A percentile compares a stretch with the other conserved stretches of the same genome.
Conservation (phyloP, 1,284 basidiomycete genomes). For the Peniophora sp. region DNA sequence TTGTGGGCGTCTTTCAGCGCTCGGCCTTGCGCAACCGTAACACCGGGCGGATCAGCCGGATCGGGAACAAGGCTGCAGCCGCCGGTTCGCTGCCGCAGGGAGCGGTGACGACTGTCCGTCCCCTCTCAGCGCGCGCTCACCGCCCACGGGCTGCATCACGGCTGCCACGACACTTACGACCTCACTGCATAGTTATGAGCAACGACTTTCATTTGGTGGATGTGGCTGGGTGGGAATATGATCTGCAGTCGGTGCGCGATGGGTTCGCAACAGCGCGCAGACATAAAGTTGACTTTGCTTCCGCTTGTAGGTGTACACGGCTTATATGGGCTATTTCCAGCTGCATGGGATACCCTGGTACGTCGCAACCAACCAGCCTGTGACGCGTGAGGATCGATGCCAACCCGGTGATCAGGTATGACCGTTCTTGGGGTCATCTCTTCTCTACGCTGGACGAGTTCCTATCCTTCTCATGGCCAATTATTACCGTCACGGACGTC, state of each 20-base stretch:
- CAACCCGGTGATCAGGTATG: constrained; percentile 43
- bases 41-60: too few species aligned
- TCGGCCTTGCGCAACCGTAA: too few species aligned
- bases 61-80: too few species aligned
- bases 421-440: constrained; percentile 74
- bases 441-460: constrained; percentile 80
- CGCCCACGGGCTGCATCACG: neutral
- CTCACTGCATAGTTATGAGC: too few species aligned
- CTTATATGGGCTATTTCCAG: constrained; percentile 81
- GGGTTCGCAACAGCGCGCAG: constrained; percentile 5
- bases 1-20: too few species aligned
- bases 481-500: constrained; percentile 70
- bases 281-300: constrained; percentile 4
- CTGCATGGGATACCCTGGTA: constrained; percentile 67
- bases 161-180: constrained; percentile 2
- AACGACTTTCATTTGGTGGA: constrained; percentile 64
- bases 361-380: constrained; percentile 13
- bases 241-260: constrained; percentile 67
- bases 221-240: constrained; percentile 75
- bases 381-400: neutral
- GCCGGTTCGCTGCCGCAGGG: too few species aligned
- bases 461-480: constrained; percentile 80
- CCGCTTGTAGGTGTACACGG: constrained; percentile 60
- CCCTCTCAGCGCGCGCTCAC: neutral
- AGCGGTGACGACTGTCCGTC: neutral